These are phyloP conservation scores for Mycogone perniciosa DNA, from an alignment of 2,329 filamentous ascomycete genomes.

Conservation along the genomic window DNA sequence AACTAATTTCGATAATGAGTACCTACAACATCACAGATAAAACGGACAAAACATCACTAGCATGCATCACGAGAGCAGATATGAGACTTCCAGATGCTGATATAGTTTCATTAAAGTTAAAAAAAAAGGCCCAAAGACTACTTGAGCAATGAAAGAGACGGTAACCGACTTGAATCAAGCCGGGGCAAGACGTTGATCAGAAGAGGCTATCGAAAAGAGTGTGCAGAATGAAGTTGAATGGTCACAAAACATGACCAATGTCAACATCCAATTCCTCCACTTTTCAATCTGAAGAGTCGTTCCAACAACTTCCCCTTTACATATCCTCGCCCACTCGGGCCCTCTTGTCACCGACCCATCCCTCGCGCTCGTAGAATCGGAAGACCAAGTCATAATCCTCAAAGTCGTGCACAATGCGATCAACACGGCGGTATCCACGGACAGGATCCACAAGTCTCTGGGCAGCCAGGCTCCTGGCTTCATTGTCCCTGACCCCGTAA, in stretches of 20 bases:
- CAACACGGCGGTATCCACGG: slow-evolving; percentile 78
- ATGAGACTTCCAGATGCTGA: no score
- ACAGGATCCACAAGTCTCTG: slow-evolving; percentile 67
- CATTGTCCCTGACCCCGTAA: slow-evolving; percentile 36
- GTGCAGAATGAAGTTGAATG: slow-evolving; percentile 6
- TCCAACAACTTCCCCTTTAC: slow-evolving; percentile 13
- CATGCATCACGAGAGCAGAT: no score
- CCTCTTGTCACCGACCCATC: slow-evolving; percentile 54
- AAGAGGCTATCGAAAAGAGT: neutral
- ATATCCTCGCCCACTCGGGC: slow-evolving; percentile 50
- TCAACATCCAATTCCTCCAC: neutral
- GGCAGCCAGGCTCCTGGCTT: slow-evolving; percentile 29
- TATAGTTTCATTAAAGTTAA: no score
- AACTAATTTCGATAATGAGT: no score
- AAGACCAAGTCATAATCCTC: slow-evolving; percentile 97
- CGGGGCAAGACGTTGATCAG: neutral
- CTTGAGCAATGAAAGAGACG: neutral
- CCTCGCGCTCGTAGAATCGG: slow-evolving; percentile 89
- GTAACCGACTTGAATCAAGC: neutral
- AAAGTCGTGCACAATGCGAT: slow-evolving; percentile 94
- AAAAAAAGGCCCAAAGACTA: no score
- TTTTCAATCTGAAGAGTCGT: neutral
- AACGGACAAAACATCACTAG: no score
- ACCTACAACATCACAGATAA: no score
- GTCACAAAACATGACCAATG: neutral